Evolutionary conservation across 2,329 filamentous ascomycete species (phyloP), one percentile per base, ranked within the genome.

Genomic region (Claviceps sorghi): DNA sequence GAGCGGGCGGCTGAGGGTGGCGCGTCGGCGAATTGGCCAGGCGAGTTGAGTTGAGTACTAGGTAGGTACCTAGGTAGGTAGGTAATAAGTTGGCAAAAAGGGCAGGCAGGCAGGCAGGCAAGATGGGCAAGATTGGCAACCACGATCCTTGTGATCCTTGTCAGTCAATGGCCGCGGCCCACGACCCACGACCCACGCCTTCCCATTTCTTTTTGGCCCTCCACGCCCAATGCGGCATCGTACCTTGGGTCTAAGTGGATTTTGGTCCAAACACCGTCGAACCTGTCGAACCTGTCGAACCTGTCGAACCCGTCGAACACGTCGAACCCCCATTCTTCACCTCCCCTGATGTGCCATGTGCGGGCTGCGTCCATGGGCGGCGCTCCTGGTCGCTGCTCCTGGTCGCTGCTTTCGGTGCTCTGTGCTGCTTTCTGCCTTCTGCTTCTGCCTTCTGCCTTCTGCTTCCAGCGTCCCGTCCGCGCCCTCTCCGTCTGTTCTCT

Each of bases 211-310:
- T 40, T 40, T 21, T 32, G 11, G 13, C n/a, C 29, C 11, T 11
- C 50, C 13, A 44, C 36, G 8, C 30, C 26, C 40, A 36, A 32
- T 30, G 7, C 43, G 30, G 36, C 13, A 36, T 40, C 34, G 49
- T 32, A 6, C 34, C 22, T 19, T 30, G 8, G 46, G 46, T 54
- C 49, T 38, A 52, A 49, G 42, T 48, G 30, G 38, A 45, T 45
- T 15, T 46, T 50, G 22, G 22, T 41, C 49, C 36, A 52, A 51
- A 51, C 49, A 52, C 49, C 49, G 51, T 54, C 50, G 38, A 47
- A 34, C n/a, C 32, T 22, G 36, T 32, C 52, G 30, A 30, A 50
- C 32, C 48, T 19, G 36, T 36, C 34, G 46, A 22, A 41, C n/a
- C 40, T 30, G 48, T 36, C 29, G 36, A 36, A 50, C 36, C 36